Evolutionary conservation across 164 flowering plant species (phyloP).

Genomic region (Vitis rupestris): DNA sequence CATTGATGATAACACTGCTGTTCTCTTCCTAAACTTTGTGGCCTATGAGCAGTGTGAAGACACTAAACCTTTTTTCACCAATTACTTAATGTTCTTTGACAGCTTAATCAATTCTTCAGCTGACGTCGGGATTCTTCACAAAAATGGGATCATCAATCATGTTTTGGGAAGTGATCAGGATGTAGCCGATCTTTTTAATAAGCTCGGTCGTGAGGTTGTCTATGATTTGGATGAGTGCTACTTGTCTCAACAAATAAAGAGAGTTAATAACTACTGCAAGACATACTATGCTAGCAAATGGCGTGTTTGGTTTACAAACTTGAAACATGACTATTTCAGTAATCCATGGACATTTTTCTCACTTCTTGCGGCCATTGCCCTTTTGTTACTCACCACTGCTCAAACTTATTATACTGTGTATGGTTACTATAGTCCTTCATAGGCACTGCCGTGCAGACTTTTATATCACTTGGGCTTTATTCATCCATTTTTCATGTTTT

Average conservation of each 20-base stretch:
- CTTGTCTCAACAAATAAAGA: constrained; percentile 13
- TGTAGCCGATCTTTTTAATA: constrained; percentile 26
- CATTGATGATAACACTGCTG: too few relatives aligned
- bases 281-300: constrained; percentile 6
- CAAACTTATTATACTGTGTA: constrained; percentile 20
- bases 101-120: constrained; percentile 20
- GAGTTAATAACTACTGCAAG: constrained; percentile 7
- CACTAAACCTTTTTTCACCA: constrained; percentile 14
- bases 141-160: constrained; percentile 24
- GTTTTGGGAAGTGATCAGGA: constrained; percentile 25
- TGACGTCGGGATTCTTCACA: constrained; percentile 31
- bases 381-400: constrained; percentile 16
- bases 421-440: constrained; percentile 12
- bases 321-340: too few relatives aligned
- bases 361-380: not conserved
- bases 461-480: too few relatives aligned
- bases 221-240: constrained; percentile 17
- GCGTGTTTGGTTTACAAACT: constrained; percentile 7
- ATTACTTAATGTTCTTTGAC: constrained; percentile 27
- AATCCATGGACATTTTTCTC: too few relatives aligned
- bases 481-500: too few relatives aligned
- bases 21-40: too few relatives aligned
- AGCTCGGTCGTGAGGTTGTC: constrained; percentile 21
- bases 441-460: too few relatives aligned
- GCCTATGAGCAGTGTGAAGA: too few relatives aligned